A percentile compares a stretch with the other conserved stretches of the same genome.
Conservation (phyloP, 225 moss, liverwort and hornwort species). For the Pseudisothecium myosuroides region DNA sequence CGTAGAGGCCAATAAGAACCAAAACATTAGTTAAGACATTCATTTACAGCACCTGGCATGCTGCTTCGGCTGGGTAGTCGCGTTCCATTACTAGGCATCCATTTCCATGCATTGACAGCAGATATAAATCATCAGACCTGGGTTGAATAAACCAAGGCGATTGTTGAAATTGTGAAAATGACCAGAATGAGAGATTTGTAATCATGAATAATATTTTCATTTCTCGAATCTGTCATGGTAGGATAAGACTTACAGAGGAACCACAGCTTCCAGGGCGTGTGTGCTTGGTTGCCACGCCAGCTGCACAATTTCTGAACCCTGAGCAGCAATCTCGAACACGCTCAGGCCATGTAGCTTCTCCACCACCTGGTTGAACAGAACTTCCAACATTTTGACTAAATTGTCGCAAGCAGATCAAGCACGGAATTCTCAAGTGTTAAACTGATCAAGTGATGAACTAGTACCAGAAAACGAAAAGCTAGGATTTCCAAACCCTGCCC, state of each 20-base stretch:
- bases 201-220: background rate
- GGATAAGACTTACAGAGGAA: slow-evolving; percentile 28
- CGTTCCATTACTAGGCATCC: slow-evolving; percentile 37
- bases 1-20: background rate
- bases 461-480: background rate
- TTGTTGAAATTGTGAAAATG: background rate
- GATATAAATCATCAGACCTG: slow-evolving; percentile 36
- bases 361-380: slow-evolving; percentile 16
- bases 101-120: slow-evolving; percentile 30
- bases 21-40: background rate
- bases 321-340: slow-evolving; percentile 26
- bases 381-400: background rate
- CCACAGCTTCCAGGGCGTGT: slow-evolving; percentile 15
- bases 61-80: slow-evolving; percentile 30
- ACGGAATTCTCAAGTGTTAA: background rate
- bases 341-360: slow-evolving; percentile 38
- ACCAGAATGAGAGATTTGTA: background rate
- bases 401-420: background rate
- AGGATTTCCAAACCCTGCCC: background rate
- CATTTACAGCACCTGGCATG: slow-evolving; percentile 16
- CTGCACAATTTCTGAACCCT: slow-evolving; percentile 8
- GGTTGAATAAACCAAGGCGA: background rate
- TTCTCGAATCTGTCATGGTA: background rate
- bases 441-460: background rate
- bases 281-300: slow-evolving; percentile 34